Evolutionary conservation across 1,284 basidiomycete species (phyloP), one percentile per base, ranked within the genome.

Genomic region (Chiua sp.): DNA sequence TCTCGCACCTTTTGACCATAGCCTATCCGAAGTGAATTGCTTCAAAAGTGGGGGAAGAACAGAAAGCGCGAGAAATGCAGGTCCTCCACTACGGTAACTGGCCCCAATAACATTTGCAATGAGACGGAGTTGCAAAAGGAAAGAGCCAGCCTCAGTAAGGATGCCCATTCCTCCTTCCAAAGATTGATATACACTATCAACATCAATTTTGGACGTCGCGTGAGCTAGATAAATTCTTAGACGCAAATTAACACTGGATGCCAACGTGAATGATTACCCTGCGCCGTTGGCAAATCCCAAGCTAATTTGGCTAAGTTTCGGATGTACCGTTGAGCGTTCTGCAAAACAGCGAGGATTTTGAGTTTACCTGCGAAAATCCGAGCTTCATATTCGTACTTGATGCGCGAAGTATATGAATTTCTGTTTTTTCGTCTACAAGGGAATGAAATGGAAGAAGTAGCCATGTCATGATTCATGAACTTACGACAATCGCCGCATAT

Each of bases 1-100:
- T 28, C 20, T 48, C 62, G 7, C 28, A 70, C 69, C 60, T 60
- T 63, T 70, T 37, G 56, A 53, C 69, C 71, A 70, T 49, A 73
- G 49, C 2, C 51, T 37, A 16, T 51, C 16, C 2, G 60, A 50
- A 22, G 46, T 8, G 11, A 63, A 50, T 0, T 50, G 23, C 33
- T 46, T 51, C 12, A 35, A 20, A 3, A 68, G 22, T 1, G 60
- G 20, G 3, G 65, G 68, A 16, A 72, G 20, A 18, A 72, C 7
- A 47, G 66, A 69, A 32, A 71, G 28, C 22, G 51, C 55, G 18
- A 71, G 51, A 26, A 66, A 72, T 7, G 62, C 28, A 44, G 62
- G 64, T 1, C 71, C 69, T 23, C 66, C 71, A 7, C 62, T 59
- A 4, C 30, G 32, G n/a, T 68, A 49, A n/a, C 55, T 56, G 23